These are phyloP conservation scores for Cladosporium phlei DNA, from an alignment of 2,329 filamentous ascomycete species.

Conservation along the genomic window DNA sequence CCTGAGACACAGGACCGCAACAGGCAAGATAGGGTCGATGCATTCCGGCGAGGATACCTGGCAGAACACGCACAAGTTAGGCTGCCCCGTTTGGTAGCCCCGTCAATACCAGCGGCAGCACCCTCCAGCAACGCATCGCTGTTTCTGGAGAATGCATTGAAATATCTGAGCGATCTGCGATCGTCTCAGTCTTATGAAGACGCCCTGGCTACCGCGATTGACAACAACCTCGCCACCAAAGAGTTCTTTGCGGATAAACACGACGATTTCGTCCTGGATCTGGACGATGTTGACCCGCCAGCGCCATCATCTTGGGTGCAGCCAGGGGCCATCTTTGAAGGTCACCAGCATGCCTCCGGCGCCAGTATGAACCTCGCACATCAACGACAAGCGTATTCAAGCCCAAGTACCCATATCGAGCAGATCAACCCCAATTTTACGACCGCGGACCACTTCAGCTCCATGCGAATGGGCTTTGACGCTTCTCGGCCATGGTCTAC, in stretches of 20 bases:
- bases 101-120: conserved; percentile 16
- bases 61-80: conserved; percentile 29
- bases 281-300: conserved; percentile 48
- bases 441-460: conserved; percentile 25
- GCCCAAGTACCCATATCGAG: conserved; percentile 20
- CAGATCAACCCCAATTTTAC: conserved; percentile 31
- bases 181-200: conserved; percentile 51
- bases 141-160: conserved; percentile 53
- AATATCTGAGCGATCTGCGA: conserved; percentile 57
- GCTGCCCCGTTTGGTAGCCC: conserved; percentile 27
- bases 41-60: conserved; percentile 31
- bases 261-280: conserved; percentile 56
- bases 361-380: conserved; percentile 19
- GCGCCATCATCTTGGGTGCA: conserved; percentile 57
- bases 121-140: neutral
- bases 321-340: conserved; percentile 56
- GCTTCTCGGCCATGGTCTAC: conserved; percentile 37
- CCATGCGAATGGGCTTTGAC: conserved; percentile 26
- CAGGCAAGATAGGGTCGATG: conserved; percentile 28
- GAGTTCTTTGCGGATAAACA: conserved; percentile 50
- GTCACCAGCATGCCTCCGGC: conserved; percentile 55
- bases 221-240: conserved; percentile 49
- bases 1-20: conserved; percentile 16
- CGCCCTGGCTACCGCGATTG: conserved; percentile 49
- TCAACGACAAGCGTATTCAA: conserved; percentile 13